Evolutionary conservation across 139 green algal genomes (phyloP), one percentile per base, ranked within the genome.

Genomic region (Closterium sp.): DNA sequence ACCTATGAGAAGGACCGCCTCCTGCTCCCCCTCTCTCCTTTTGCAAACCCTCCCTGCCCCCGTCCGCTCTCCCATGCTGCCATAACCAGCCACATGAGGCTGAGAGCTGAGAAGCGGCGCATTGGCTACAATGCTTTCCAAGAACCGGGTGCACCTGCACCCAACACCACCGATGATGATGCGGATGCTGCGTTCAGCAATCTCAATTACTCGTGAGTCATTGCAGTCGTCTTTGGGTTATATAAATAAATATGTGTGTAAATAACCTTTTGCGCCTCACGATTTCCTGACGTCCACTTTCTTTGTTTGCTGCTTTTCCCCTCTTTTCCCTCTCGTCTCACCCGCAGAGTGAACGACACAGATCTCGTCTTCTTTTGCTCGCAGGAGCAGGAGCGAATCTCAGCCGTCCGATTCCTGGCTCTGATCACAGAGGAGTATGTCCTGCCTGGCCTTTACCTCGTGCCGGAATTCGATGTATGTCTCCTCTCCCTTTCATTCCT

Each of bases 381-480:
- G 32, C 33, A 33, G 0, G 81, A 36, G 33, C 87, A 91, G 36
- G 23, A 36, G 7, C 23, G 33, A 38, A n/a, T 91, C 34, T 12
- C 16, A 64, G 81, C 31, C 33, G 87, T 91, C 32, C 69, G 33
- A 33, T 91, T 35, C 34, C 31, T 91, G 21, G 81, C 34, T 28
- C 34, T 91, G 34, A 31, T 86, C 87, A 84, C 87, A 91, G 87
- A 91, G 35, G 34, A 91, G 33, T 91, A 91, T 33, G 34, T 91
- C 33, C 30, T 91, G 34, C 87, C 87, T n/a, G 87, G 87, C 23
- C 35, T 91, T 28, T 91, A 87, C 87, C 55, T 91, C 30, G 33
- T 91, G 33, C 36, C 87, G 16, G 5, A n/a, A 10, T 91, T 84
- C 81, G 55, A 76, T 76, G 55, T 76, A 76, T 76, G 55, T 76